Percentiles rank a stretch among this genome's conserved stretches.
phyloP scores from a whole-genome alignment of 805 yeast species.

The Yarrowia osloensis region DNA sequence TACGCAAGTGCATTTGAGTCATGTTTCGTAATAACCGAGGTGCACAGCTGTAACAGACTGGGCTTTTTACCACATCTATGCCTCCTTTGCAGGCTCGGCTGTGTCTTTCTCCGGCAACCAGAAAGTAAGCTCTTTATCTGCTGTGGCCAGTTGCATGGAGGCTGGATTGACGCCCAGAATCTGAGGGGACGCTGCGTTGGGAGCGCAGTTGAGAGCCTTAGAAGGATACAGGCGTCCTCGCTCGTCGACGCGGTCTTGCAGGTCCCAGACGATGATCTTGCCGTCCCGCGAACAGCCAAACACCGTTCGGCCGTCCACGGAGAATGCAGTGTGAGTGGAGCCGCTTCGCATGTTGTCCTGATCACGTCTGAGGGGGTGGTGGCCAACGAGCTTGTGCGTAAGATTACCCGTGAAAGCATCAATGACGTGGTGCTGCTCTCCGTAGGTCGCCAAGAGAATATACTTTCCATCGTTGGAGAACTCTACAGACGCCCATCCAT shows the following conservation, averaged over 20 bases:
- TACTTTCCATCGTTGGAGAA: conserved; percentile 76
- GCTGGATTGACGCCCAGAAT: conserved; percentile 63
- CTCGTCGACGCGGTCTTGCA: conserved; percentile 35
- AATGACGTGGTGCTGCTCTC: conserved; percentile 58
- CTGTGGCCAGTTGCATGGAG: conserved; percentile 61
- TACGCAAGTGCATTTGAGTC: neutral
- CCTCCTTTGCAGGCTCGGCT: conserved; percentile 6
- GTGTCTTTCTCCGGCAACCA: conserved; percentile 45
- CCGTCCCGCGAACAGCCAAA: conserved; percentile 63
- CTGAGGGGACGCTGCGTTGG: conserved; percentile 46
- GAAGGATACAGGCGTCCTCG: conserved; percentile 37
- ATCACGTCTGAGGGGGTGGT: conserved; percentile 45
- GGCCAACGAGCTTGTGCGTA: conserved; percentile 52
- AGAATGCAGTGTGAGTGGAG: conserved; percentile 50
- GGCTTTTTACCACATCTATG: neutral
- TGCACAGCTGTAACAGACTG: neutral
- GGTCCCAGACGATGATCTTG: conserved; percentile 56
- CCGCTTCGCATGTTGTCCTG: conserved; percentile 53
- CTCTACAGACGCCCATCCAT: conserved; percentile 64
- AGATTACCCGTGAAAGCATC: conserved; percentile 70
- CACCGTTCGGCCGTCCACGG: conserved; percentile 68
- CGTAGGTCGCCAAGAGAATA: conserved; percentile 59
- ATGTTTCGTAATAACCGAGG: neutral
- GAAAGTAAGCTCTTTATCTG: conserved; percentile 54
- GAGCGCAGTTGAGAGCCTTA: conserved; percentile 34